Conservation (phyloP, 2,329 filamentous ascomycete genomes). For the Coleophoma eucalyptorum region DNA sequence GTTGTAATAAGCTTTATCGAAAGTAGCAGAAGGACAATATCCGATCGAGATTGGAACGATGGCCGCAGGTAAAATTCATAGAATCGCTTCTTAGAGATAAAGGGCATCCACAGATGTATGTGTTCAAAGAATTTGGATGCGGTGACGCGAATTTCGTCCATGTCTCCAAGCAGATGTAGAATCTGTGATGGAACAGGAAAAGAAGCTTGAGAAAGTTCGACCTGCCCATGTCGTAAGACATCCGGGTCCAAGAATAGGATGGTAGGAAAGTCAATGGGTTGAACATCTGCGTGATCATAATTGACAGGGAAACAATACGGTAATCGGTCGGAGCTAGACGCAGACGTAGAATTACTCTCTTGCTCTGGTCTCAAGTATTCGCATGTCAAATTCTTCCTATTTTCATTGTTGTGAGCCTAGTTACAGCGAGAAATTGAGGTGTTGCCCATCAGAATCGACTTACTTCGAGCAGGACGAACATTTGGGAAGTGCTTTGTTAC, state of each 20-base stretch:
- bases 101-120: slow-evolving; percentile 13
- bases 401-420: background rate
- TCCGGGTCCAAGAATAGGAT: slow-evolving; percentile 7
- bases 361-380: background rate
- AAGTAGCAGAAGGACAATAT: slow-evolving; percentile 5
- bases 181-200: slow-evolving; percentile 1
- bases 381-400: background rate
- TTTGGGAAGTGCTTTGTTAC: slow-evolving; percentile 5
- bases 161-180: slow-evolving; percentile 1
- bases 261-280: slow-evolving; percentile 2
- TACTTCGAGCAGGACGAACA: slow-evolving; percentile 3
- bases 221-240: slow-evolving; percentile 3
- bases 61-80: slow-evolving; percentile 5
- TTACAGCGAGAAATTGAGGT: background rate
- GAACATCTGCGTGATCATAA: background rate
- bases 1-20: slow-evolving; percentile 9
- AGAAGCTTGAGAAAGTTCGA: background rate
- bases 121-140: slow-evolving; percentile 8
- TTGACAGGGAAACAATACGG: background rate
- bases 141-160: background rate
- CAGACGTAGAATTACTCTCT: background rate
- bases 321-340: background rate
- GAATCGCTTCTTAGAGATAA: slow-evolving; percentile 14
- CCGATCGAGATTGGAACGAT: slow-evolving; percentile 1
- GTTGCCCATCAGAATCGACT: background rate